phyloP scores from a whole-genome alignment of 2,329 filamentous ascomycete species.

The Fusarium sacchari region DNA sequence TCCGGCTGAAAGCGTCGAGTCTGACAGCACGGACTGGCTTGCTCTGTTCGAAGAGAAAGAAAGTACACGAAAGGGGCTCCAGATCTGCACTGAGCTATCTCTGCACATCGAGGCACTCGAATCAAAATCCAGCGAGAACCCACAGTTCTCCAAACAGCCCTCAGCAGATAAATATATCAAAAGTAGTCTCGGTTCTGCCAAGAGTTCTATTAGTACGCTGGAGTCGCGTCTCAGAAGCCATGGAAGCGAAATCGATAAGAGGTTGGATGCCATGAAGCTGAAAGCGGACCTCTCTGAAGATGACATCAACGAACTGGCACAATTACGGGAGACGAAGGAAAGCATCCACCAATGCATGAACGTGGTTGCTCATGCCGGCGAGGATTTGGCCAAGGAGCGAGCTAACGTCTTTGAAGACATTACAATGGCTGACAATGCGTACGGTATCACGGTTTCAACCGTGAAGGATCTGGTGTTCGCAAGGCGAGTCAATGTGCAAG shows the following conservation, averaged over 20 bases:
- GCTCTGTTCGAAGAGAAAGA: constrained; percentile 39
- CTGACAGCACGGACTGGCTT: constrained; percentile 23
- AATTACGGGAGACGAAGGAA: constrained; percentile 35
- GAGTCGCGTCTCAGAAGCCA: constrained; percentile 27
- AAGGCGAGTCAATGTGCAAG: constrained; percentile 32
- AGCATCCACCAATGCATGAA: constrained; percentile 37
- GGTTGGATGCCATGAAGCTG: constrained; percentile 25
- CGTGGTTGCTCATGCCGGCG: constrained; percentile 32
- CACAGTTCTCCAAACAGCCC: constrained; percentile 12
- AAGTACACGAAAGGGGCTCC: constrained; percentile 36
- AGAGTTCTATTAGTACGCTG: constrained; percentile 29
- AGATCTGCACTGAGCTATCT: constrained; percentile 38
- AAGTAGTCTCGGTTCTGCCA: constrained; percentile 22
- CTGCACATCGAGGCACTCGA: constrained; percentile 25
- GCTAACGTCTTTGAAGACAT: constrained; percentile 42
- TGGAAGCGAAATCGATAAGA: constrained; percentile 20
- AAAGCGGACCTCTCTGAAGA: constrained; percentile 16
- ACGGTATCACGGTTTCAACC: constrained; percentile 40
- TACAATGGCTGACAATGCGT: constrained; percentile 35
- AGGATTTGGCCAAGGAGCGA: constrained; percentile 27
- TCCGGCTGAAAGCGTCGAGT: constrained; percentile 3
- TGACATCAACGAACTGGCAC: constrained; percentile 15
- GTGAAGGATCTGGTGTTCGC: constrained; percentile 40
- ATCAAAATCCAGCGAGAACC: background rate
- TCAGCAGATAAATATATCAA: constrained; percentile 36